Percentiles rank a stretch among this genome's conserved stretches.
phyloP scores from a whole-genome alignment of 2,329 filamentous ascomycete species.

The Colletotrichum tropicicola region DNA sequence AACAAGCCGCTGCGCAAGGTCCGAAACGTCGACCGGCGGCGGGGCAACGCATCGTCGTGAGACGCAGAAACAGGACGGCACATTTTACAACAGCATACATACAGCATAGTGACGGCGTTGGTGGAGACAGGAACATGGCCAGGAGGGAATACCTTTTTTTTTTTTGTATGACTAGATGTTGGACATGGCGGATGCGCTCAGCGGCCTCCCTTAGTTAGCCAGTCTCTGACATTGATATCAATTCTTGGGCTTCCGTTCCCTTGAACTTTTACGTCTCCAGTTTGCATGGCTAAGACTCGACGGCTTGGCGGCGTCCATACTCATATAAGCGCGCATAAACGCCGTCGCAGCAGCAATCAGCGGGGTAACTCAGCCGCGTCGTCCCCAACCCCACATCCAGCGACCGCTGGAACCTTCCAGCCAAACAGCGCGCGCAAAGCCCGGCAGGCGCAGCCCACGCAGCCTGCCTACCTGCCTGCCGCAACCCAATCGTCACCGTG shows the following conservation, averaged over 20 bases:
- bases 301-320: too few species aligned
- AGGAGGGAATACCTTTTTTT: slow-evolving; percentile 5
- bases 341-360: slow-evolving; percentile 3
- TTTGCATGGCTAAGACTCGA: too few species aligned
- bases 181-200: background rate
- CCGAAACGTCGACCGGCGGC: slow-evolving; percentile 60
- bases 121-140: background rate
- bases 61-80: background rate
- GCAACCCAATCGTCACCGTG: slow-evolving; percentile 8
- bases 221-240: background rate
- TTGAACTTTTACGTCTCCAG: background rate
- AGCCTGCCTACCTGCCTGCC: background rate
- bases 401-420: slow-evolving; percentile 31
- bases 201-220: slow-evolving; percentile 33
- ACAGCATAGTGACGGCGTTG: slow-evolving; percentile 16
- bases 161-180: background rate
- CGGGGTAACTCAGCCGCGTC: slow-evolving; percentile 15
- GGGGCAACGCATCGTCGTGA: slow-evolving; percentile 37
- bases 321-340: background rate
- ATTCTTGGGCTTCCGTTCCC: background rate
- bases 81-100: background rate
- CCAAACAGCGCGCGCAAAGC: slow-evolving; percentile 12
- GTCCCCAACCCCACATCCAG: slow-evolving; percentile 11
- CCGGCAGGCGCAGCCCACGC: background rate
- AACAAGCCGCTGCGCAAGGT: slow-evolving; percentile 64